Evolutionary conservation across 805 yeast genomes (phyloP).

Genomic region (Candida anglica): DNA sequence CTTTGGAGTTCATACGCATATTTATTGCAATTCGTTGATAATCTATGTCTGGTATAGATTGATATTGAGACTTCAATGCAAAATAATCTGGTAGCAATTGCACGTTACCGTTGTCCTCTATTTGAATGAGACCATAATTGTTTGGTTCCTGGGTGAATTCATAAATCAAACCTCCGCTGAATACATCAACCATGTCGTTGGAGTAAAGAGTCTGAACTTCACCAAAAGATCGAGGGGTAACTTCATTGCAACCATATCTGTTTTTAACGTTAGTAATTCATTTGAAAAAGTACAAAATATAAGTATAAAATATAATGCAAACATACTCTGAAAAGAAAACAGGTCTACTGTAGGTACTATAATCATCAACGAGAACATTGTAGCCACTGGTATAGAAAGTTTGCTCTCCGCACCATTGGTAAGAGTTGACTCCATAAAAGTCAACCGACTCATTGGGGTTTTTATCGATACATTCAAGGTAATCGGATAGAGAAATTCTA

Average conservation of each 20-base stretch:
- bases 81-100: constrained; percentile 41
- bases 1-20: constrained; percentile 20
- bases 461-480: constrained; percentile 69
- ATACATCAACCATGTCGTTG: constrained; percentile 64
- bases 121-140: constrained; percentile 69
- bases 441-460: constrained; percentile 58
- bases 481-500: constrained; percentile 72
- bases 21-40: constrained; percentile 16
- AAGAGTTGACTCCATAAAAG: constrained; percentile 76
- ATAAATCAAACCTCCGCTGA: constrained; percentile 83
- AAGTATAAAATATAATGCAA: neutral
- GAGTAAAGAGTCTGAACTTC: constrained; percentile 73
- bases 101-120: constrained; percentile 37
- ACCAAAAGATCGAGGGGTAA: constrained; percentile 72
- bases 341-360: constrained; percentile 65
- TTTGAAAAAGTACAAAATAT: neutral
- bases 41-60: constrained; percentile 26
- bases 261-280: constrained; percentile 11
- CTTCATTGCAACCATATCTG: constrained; percentile 74
- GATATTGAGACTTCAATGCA: constrained; percentile 41
- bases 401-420: constrained; percentile 87
- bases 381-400: constrained; percentile 75
- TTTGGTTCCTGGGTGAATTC: constrained; percentile 78
- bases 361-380: constrained; percentile 63
- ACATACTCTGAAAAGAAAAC: constrained; percentile 80